Evolutionary conservation across 768 basidiomycete genomes (phyloP), one percentile per base, ranked within the genome.

Genomic region (Termitomyces sp.): DNA sequence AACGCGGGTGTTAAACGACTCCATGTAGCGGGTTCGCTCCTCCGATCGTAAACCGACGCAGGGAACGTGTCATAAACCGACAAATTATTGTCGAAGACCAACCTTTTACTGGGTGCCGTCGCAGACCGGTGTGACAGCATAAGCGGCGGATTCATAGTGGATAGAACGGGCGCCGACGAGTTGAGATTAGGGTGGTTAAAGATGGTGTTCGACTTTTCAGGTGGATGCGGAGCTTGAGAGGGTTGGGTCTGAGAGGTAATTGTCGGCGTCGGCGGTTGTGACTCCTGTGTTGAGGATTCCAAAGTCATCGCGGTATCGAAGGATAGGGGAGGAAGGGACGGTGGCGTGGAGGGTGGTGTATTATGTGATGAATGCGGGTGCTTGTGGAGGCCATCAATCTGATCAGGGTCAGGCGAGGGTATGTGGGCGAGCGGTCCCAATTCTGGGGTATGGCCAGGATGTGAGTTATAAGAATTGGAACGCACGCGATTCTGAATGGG

Each of bases 11-110:
- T 99, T 64, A 99, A 73, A 40, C 91, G 82, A 72, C 95, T 98
- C 86, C 94, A 98, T 26, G 96, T 98, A 45, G 94, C 95, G 21
- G 93, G 93, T 71, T 98, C 96, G 62, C 92, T 93, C 64, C 94
- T 78, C 51, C 97, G 79, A 72, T 99, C 96, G 72, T 99, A 99
- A 58, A 93, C 88, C 32, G 82, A 77, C 21, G 91, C 71, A 44
- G 92, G 84, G 77, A 97, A 98, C n/a, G 96, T 99, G 70, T 94
- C 91, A 65, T 98, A 98, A 42, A 99, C 91, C 28, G 90, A 91
- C 66, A 98, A 72, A 66, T 93, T 96, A 46, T 82, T 88, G 30
- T 95, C 95, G 71, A 98, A 99, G 51, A 88, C 82, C 51, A 98
- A 75, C 56, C 83, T 78, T 68, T 93, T 93, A 58, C 74, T 67